Percentiles rank a stretch among this genome's conserved stretches.
Evolutionary conservation across 345 rosid genomes (phyloP).

Genomic region (Clarkia xantiana): DNA sequence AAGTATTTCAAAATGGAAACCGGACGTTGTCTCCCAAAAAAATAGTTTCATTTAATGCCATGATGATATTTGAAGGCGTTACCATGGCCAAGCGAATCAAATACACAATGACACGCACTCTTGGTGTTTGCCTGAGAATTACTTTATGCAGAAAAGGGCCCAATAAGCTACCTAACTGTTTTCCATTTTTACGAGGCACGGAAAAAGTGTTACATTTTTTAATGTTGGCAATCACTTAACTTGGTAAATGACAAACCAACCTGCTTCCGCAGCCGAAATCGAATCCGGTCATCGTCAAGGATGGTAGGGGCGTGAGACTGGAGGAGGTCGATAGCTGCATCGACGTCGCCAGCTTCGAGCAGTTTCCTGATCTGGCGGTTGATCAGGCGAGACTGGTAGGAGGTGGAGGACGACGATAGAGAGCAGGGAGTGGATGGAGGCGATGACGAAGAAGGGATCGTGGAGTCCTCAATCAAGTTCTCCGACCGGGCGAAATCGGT

Average conservation of each 20-base stretch:
- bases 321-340: constrained; percentile 48
- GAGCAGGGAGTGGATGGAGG: constrained; percentile 31
- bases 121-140: too few species aligned
- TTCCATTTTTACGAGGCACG: neutral
- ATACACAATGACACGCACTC: too few species aligned
- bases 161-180: neutral
- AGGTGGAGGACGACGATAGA: constrained; percentile 43
- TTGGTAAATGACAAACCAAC: constrained; percentile 7
- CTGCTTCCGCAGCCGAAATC: constrained; percentile 85
- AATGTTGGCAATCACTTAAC: too few species aligned
- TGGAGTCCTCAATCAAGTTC: constrained; percentile 44
- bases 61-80: too few species aligned
- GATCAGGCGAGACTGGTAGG: constrained; percentile 56
- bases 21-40: too few species aligned
- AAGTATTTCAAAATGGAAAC: too few species aligned
- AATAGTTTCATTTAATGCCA: too few species aligned
- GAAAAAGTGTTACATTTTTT: neutral
- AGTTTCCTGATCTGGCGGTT: constrained; percentile 64
- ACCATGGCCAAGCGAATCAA: too few species aligned
- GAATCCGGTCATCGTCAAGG: constrained; percentile 67
- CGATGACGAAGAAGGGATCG: constrained; percentile 20
- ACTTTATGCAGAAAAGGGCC: too few species aligned
- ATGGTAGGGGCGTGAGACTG: constrained; percentile 55
- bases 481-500: constrained; percentile 80
- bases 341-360: constrained; percentile 64